Percentiles rank a stretch among this genome's conserved stretches.
These are phyloP conservation scores for Trypanosoma melophagium DNA, from an alignment of 208 protist genomes.

Conservation along the genomic window DNA sequence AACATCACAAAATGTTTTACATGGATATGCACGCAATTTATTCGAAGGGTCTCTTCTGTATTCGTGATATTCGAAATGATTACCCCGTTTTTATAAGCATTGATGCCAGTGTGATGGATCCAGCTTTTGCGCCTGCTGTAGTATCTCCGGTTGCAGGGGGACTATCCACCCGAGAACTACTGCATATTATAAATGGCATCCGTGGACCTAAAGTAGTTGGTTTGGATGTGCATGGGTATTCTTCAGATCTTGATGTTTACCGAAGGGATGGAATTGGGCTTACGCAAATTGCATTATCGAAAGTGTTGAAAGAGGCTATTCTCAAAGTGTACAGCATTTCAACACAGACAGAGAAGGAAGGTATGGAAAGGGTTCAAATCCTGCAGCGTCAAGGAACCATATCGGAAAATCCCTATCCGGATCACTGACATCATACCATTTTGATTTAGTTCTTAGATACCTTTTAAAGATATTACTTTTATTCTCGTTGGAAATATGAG, in stretches of 20 bases:
- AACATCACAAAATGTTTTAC: constrained; percentile 80
- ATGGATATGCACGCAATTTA: constrained; percentile 90
- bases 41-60: constrained; percentile 78
- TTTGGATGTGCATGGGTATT: constrained; percentile 76
- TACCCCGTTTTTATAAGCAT: constrained; percentile 84
- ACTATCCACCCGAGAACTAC: constrained; percentile 70
- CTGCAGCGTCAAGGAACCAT: constrained; percentile 82
- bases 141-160: constrained; percentile 54
- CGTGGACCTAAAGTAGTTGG: constrained; percentile 80
- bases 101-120: constrained; percentile 76
- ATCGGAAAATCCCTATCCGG: constrained; percentile 80
- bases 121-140: constrained; percentile 71
- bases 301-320: constrained; percentile 79
- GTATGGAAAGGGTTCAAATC: constrained; percentile 72
- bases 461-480: too few species aligned
- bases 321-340: constrained; percentile 78
- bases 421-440: constrained; percentile 34
- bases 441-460: not conserved
- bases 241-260: constrained; percentile 52
- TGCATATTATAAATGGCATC: constrained; percentile 78
- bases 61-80: constrained; percentile 85
- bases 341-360: constrained; percentile 78
- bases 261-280: constrained; percentile 68
- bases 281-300: constrained; percentile 69
- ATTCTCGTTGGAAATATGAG: too few species aligned